These are phyloP conservation scores for Candida vaughaniae DNA, from an alignment of 805 yeast species.

Conservation along the genomic window DNA sequence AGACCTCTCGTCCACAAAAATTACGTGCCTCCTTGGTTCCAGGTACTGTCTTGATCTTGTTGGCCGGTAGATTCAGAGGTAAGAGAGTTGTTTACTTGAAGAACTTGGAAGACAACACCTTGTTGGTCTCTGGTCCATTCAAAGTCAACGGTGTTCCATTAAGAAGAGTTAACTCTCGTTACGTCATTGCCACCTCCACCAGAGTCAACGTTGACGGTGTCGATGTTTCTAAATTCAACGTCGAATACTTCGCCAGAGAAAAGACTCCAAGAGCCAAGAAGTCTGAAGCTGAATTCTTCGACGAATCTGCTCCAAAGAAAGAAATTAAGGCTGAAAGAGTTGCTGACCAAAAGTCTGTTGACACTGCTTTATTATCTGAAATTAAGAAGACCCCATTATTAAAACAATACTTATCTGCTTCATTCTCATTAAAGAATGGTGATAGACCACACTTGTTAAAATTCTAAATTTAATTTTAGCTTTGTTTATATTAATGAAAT, in stretches of 20 bases:
- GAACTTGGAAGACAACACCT: constrained; percentile 95
- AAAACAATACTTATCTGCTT: constrained; percentile 92
- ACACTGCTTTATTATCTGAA: constrained; percentile 86
- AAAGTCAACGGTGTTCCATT: constrained; percentile 99
- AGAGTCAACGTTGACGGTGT: constrained; percentile 75
- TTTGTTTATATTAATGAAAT: constrained; percentile 9
- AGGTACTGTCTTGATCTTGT: constrained; percentile 95
- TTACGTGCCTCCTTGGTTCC: constrained; percentile 95
- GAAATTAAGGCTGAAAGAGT: constrained; percentile 91
- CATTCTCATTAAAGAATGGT: constrained; percentile 96
- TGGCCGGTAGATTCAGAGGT: constrained; percentile 99
- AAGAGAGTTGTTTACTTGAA: constrained; percentile 98
- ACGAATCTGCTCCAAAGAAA: constrained; percentile 72
- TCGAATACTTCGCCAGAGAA: constrained; percentile 95
- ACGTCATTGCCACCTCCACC: constrained; percentile 98
- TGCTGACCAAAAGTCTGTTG: constrained; percentile 95
- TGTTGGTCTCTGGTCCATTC: constrained; percentile 98
- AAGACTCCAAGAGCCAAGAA: constrained; percentile 77
- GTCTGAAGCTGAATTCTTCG: constrained; percentile 91
- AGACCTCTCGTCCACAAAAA: constrained; percentile 89
- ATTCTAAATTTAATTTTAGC: constrained; percentile 57
- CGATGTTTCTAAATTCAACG: constrained; percentile 88
- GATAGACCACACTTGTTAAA: constrained; percentile 98
- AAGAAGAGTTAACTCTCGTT: constrained; percentile 98
- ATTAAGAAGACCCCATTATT: constrained; percentile 97